phyloP scores from a whole-genome alignment of 192 early-diverging fungal genomes.

The Dimargaris xerosporica region DNA sequence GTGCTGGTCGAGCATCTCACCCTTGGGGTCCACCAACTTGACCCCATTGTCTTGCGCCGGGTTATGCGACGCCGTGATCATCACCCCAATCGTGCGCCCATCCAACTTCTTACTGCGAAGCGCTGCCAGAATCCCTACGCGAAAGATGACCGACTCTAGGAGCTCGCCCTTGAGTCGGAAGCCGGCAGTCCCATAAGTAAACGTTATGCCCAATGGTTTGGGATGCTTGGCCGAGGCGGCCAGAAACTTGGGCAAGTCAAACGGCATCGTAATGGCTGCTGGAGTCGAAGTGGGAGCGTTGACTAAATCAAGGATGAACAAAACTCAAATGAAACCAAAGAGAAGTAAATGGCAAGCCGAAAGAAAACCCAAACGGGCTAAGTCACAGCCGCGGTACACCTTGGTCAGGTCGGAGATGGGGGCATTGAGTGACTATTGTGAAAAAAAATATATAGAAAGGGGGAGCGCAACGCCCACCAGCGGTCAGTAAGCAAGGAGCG shows the following conservation, averaged over 20 bases:
- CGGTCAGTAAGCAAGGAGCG: too few species aligned
- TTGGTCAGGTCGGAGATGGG: too few species aligned
- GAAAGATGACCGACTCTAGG: constrained; percentile 86
- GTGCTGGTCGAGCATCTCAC: constrained; percentile 93
- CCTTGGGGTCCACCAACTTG: constrained; percentile 93
- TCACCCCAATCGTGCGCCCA: constrained; percentile 79
- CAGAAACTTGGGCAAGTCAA: constrained; percentile 11
- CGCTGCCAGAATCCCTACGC: constrained; percentile 76
- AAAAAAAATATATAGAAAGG: too few species aligned
- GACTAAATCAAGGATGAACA: too few species aligned
- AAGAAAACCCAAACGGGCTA: too few species aligned
- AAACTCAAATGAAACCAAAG: too few species aligned
- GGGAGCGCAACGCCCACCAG: too few species aligned
- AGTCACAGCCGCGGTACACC: too few species aligned
- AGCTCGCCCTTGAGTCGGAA: constrained; percentile 86
- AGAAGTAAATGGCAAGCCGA: too few species aligned
- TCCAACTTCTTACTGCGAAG: constrained; percentile 79
- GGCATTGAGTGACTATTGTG: too few species aligned
- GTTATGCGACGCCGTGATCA: constrained; percentile 99
- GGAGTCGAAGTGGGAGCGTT: too few species aligned
- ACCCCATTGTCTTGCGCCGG: constrained; percentile 95
- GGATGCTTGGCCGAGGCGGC: constrained; percentile 51
- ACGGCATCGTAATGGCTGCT: constrained; percentile 7
- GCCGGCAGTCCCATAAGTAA: constrained; percentile 92
- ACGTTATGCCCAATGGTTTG: constrained; percentile 39